A percentile compares a stretch with the other conserved stretches of the same genome.
phyloP scores from a whole-genome alignment of 2,329 filamentous ascomycete species.

The Stagonosporopsis chrysanthemi region DNA sequence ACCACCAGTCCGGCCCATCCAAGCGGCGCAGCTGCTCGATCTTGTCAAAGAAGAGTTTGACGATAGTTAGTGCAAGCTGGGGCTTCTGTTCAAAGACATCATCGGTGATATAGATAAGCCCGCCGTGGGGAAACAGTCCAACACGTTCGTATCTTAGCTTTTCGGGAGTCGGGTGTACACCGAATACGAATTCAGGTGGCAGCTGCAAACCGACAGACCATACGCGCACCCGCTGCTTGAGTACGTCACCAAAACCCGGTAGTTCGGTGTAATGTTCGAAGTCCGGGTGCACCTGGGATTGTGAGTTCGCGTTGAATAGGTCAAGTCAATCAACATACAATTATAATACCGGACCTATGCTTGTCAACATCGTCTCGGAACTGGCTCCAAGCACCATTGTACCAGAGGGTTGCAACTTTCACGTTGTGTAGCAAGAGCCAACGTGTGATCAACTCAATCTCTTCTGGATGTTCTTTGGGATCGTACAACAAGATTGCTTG shows the following conservation, averaged over 20 bases:
- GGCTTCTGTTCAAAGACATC: slow-evolving; percentile 53
- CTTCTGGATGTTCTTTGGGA: slow-evolving; percentile 36
- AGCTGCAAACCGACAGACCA: slow-evolving; percentile 47
- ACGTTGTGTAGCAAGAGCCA: slow-evolving; percentile 44
- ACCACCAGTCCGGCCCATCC: slow-evolving; percentile 22
- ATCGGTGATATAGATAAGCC: slow-evolving; percentile 54
- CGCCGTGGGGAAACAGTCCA: slow-evolving; percentile 50
- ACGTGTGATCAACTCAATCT: slow-evolving; percentile 40
- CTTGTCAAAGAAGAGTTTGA: slow-evolving; percentile 46
- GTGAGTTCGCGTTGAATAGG: slow-evolving; percentile 14
- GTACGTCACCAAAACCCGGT: slow-evolving; percentile 42
- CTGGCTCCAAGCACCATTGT: slow-evolving; percentile 35
- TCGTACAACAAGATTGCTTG: slow-evolving; percentile 41
- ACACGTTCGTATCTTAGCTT: slow-evolving; percentile 34
- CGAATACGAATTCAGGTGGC: slow-evolving; percentile 23
- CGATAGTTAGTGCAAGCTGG: slow-evolving; percentile 45
- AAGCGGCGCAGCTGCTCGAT: slow-evolving; percentile 31
- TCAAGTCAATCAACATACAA: slow-evolving; percentile 26
- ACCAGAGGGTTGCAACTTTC: slow-evolving; percentile 34
- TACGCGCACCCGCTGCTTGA: slow-evolving; percentile 37
- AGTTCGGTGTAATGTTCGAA: slow-evolving; percentile 43
- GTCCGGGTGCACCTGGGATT: slow-evolving; percentile 37
- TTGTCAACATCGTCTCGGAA: slow-evolving; percentile 31
- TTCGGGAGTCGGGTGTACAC: slow-evolving; percentile 21
- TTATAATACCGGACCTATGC: slow-evolving; percentile 37